A percentile compares a stretch with the other conserved stretches of the same genome.
phyloP scores from a whole-genome alignment of 192 early-diverging fungal species.

The Physocladia obscura region DNA sequence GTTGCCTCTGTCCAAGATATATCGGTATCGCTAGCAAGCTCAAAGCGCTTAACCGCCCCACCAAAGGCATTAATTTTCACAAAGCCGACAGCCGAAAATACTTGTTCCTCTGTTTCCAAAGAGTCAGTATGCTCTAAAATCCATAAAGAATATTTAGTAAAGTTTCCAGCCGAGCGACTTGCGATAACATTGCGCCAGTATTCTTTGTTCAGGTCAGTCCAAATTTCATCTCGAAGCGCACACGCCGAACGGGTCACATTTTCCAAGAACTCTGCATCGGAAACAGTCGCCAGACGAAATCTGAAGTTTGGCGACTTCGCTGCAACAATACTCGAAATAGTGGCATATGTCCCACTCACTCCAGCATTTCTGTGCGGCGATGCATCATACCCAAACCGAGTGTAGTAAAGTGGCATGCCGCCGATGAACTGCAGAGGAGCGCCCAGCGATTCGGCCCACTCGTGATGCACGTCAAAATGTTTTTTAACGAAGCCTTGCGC shows the following conservation, averaged over 20 bases:
- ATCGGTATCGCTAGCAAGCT: slow-evolving; percentile 3
- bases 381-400: slow-evolving; percentile 28
- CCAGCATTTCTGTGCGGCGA: background rate
- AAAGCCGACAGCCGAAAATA: background rate
- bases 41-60: background rate
- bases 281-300: background rate
- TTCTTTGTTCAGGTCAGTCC: slow-evolving; percentile 17
- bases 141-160: background rate
- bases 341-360: background rate
- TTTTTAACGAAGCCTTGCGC: slow-evolving; percentile 5
- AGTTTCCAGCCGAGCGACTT: background rate
- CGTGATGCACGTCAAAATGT: slow-evolving; percentile 24
- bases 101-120: background rate
- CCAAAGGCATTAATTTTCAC: background rate
- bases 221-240: slow-evolving; percentile 4
- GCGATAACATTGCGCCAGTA: slow-evolving; percentile 13
- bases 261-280: background rate
- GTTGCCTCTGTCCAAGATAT: slow-evolving; percentile 24
- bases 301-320: background rate
- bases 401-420: slow-evolving; percentile 30
- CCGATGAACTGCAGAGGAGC: slow-evolving; percentile 26
- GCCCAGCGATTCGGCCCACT: slow-evolving; percentile 16
- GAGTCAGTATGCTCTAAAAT: background rate
- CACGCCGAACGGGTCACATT: background rate
- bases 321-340: background rate